A percentile compares a stretch with the other conserved stretches of the same genome.
These are phyloP conservation scores for Oryza meridionalis DNA, from an alignment of 176 grass and related monocot genomes.

Conservation along the genomic window DNA sequence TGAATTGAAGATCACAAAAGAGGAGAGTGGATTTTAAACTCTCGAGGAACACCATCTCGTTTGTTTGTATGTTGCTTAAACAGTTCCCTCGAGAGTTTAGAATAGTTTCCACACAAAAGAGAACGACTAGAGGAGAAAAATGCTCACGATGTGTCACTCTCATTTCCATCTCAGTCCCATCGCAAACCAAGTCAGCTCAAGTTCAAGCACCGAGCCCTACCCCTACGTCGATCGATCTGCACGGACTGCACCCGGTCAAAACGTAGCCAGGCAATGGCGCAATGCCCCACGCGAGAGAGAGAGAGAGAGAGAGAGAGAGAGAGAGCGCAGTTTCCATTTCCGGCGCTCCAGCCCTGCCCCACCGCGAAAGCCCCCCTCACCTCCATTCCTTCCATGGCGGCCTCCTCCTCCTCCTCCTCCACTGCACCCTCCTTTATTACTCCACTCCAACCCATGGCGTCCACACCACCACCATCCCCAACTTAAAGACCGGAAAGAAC, in stretches of 20 bases:
- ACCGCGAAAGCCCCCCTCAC: conserved; percentile 55
- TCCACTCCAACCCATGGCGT: conserved; percentile 4
- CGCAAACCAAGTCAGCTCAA: conserved; percentile 18
- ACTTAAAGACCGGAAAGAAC: conserved; percentile 24
- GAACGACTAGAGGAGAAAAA: too few relatives aligned
- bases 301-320: conserved; percentile 15
- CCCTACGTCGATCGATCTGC: not conserved
- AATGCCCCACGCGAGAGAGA: not conserved
- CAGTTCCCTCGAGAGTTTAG: too few relatives aligned
- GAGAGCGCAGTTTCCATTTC: conserved; percentile 59
- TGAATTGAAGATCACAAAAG: too few relatives aligned
- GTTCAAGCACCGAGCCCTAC: not conserved
- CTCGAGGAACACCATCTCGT: too few relatives aligned
- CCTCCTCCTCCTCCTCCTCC: not conserved
- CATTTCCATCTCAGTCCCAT: not conserved
- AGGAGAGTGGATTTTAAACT: too few relatives aligned
- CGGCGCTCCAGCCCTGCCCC: conserved; percentile 47
- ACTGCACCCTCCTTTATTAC: conserved; percentile 37
- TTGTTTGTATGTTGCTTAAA: too few relatives aligned
- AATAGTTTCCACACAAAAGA: too few relatives aligned
- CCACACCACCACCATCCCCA: not conserved
- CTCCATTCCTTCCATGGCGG: conserved; percentile 58
- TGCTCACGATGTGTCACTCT: too few relatives aligned
- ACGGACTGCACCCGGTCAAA: not conserved
- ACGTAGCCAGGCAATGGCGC: conserved; percentile 10